Conservation (phyloP, 768 basidiomycete genomes). For the Fibroporia radiculosa region DNA sequence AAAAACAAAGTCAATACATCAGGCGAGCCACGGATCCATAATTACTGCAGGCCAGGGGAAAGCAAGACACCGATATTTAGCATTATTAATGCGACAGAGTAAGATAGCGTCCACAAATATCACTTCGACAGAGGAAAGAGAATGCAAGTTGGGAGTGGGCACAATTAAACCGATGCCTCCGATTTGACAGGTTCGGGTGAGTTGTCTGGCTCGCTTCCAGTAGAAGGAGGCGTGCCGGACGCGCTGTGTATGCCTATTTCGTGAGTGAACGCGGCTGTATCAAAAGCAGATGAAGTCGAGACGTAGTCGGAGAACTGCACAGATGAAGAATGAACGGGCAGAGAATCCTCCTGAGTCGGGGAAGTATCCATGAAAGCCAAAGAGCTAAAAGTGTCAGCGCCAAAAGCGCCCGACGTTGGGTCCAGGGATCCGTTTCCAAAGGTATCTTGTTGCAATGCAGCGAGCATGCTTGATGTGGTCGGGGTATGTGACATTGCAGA, state of each 20-base stretch:
- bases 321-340: slow-evolving; percentile 54
- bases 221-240: slow-evolving; percentile 30
- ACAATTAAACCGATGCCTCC: slow-evolving; percentile 35
- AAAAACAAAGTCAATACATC: slow-evolving; percentile 18
- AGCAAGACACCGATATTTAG: slow-evolving; percentile 12
- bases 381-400: slow-evolving; percentile 59
- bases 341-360: slow-evolving; percentile 53
- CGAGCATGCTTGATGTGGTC: slow-evolving; percentile 87
- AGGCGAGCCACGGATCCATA: slow-evolving; percentile 17
- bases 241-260: slow-evolving; percentile 49
- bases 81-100: slow-evolving; percentile 13
- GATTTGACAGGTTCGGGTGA: slow-evolving; percentile 62
- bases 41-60: slow-evolving; percentile 19
- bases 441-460: slow-evolving; percentile 72
- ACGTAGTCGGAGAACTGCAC: slow-evolving; percentile 69
- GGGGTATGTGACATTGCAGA: slow-evolving; percentile 73
- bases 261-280: slow-evolving; percentile 58
- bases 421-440: slow-evolving; percentile 64
- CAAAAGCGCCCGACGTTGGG: slow-evolving; percentile 52
- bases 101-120: slow-evolving; percentile 9
- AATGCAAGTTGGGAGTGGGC: neutral
- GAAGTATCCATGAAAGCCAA: slow-evolving; percentile 74
- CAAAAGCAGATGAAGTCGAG: slow-evolving; percentile 50
- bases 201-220: slow-evolving; percentile 49
- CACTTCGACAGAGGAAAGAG: neutral